Evolutionary conservation across 23 red algal species (phyloP).

Genomic region (Chondrus crispus): DNA sequence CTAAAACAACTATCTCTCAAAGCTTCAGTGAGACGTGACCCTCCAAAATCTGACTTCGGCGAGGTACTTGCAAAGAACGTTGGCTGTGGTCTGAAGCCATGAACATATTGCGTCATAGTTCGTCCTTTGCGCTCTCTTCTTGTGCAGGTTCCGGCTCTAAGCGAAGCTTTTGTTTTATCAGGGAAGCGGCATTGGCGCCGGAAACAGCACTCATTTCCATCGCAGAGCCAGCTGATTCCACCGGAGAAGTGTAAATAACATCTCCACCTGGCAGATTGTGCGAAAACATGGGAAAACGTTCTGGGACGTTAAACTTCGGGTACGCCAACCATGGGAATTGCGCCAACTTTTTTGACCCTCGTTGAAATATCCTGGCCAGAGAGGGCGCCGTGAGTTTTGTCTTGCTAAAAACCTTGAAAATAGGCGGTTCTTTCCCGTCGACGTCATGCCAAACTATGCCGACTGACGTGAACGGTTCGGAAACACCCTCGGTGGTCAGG

Average conservation of each 20-base stretch:
- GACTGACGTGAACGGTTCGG: conserved; percentile 44
- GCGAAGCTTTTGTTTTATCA: conserved; percentile 43
- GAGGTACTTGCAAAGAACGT: too few relatives aligned
- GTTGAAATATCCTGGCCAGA: conserved; percentile 18
- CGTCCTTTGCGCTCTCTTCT: too few relatives aligned
- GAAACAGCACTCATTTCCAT: conserved; percentile 83
- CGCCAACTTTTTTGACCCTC: neutral
- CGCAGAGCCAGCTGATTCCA: conserved; percentile 65
- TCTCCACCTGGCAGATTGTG: neutral
- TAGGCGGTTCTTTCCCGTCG: neutral
- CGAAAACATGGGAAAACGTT: conserved; percentile 38
- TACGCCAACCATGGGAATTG: conserved; percentile 55
- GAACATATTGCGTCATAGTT: too few relatives aligned
- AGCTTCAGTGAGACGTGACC: too few relatives aligned
- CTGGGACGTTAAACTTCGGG: conserved; percentile 55
- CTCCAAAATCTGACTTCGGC: too few relatives aligned
- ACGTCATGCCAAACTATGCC: neutral
- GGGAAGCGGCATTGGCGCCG: conserved; percentile 50
- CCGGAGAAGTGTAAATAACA: conserved; percentile 43
- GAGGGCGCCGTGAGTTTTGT: neutral
- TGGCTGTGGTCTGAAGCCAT: too few relatives aligned
- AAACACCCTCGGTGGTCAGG: conserved; percentile 19
- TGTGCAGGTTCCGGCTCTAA: too few relatives aligned
- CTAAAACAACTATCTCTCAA: too few relatives aligned
- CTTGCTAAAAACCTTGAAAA: conserved; percentile 64